These are phyloP conservation scores for Entomortierella chlamydospora DNA, from an alignment of 192 early-diverging fungal genomes.

Conservation along the genomic window DNA sequence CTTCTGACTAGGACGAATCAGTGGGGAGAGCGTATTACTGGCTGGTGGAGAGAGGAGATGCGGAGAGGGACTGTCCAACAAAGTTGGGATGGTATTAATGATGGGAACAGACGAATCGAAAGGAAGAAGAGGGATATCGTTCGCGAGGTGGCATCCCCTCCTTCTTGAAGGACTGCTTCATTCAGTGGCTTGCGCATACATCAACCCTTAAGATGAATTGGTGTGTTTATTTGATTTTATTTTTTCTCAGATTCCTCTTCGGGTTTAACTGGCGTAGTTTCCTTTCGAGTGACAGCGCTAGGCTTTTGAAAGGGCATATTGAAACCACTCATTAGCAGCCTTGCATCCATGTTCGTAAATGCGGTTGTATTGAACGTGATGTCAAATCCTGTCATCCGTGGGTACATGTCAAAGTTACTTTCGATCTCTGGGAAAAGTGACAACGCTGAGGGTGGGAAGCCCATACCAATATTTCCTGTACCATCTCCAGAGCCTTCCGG, in stretches of 20 bases:
- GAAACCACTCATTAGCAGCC: constrained; percentile 88
- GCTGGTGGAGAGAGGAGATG: not conserved
- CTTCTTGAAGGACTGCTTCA: constrained; percentile 1
- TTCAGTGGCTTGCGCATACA: constrained; percentile 15
- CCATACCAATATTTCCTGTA: constrained; percentile 86
- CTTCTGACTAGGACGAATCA: not conserved
- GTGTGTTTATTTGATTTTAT: not conserved
- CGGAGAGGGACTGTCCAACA: not conserved
- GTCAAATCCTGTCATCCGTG: constrained; percentile 87
- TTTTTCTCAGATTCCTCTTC: not conserved
- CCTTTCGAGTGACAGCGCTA: constrained; percentile 10
- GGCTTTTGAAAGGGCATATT: constrained; percentile 82
- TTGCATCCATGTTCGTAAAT: constrained; percentile 78
- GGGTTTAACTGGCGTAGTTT: not conserved
- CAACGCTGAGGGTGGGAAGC: constrained; percentile 84
- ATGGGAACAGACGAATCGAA: not conserved
- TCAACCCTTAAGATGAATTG: not conserved
- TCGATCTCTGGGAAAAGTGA: constrained; percentile 98
- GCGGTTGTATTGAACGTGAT: constrained; percentile 89
- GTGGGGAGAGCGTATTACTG: too few species aligned
- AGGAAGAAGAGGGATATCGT: not conserved
- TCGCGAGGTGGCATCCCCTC: not conserved
- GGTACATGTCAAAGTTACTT: constrained; percentile 93
- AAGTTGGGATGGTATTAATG: not conserved
- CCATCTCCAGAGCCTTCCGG: constrained; percentile 79